A percentile compares a stretch with the other conserved stretches of the same genome.
phyloP scores from a whole-genome alignment of 2,329 filamentous ascomycete genomes.

The Diplocarpon mali region DNA sequence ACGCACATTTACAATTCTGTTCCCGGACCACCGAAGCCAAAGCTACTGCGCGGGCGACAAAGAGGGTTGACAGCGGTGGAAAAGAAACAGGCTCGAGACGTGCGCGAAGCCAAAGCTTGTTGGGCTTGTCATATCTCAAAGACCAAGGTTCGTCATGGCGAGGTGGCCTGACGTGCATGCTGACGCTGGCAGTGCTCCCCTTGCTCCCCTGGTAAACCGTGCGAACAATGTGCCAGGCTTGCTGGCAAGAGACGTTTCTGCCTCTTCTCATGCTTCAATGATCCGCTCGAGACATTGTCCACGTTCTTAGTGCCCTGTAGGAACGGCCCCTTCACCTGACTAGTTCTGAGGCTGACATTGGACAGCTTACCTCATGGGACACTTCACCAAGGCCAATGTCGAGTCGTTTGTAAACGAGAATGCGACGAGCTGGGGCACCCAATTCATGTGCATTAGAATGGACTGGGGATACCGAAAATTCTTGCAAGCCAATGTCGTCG shows the following conservation, averaged over 20 bases:
- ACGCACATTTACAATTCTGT: conserved; percentile 21
- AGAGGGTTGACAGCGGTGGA: conserved; percentile 22
- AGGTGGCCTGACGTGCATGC: neutral
- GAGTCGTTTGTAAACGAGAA: conserved; percentile 22
- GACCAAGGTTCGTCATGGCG: conserved; percentile 18
- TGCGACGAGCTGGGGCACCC: conserved; percentile 20
- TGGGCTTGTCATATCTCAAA: conserved; percentile 28
- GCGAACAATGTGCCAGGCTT: conserved; percentile 24
- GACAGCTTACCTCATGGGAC: conserved; percentile 21
- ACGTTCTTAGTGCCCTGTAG: conserved; percentile 24
- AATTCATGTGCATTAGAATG: conserved; percentile 18
- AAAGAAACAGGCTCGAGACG: conserved; percentile 24
- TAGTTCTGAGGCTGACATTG: conserved; percentile 4
- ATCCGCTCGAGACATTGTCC: conserved; percentile 23
- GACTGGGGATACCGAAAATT: conserved; percentile 22
- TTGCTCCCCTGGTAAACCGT: conserved; percentile 24
- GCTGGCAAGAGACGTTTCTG: conserved; percentile 25
- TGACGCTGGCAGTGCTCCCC: conserved; percentile 21
- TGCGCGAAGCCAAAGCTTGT: conserved; percentile 25
- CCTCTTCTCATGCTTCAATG: conserved; percentile 25
- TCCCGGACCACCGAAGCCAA: conserved; percentile 16
- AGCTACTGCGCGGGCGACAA: conserved; percentile 19
- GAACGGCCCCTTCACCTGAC: neutral
- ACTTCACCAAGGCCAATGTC: conserved; percentile 22
- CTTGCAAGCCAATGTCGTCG: conserved; percentile 21